phyloP scores from a whole-genome alignment of 1,284 basidiomycete genomes.

The Ustilago bromivora region DNA sequence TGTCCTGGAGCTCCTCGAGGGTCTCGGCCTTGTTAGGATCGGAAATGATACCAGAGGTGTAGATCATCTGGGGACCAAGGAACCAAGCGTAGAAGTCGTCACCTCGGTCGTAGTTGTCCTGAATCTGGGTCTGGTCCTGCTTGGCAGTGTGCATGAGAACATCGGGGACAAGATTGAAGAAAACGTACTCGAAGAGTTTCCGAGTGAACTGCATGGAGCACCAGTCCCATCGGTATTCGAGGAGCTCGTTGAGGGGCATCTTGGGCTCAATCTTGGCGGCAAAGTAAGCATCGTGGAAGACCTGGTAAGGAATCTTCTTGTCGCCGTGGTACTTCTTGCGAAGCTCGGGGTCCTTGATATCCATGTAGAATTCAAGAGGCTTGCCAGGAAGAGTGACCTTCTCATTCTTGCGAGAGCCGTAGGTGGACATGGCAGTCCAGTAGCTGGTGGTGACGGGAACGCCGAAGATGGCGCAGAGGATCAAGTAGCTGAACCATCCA shows the following conservation, averaged over 20 bases:
- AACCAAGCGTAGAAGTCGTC: conserved; percentile 76
- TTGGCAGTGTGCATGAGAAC: conserved; percentile 88
- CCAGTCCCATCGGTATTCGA: conserved; percentile 97
- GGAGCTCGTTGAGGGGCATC: conserved; percentile 89
- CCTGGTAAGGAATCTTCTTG: conserved; percentile 96
- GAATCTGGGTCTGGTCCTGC: conserved; percentile 95
- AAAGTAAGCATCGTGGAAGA: conserved; percentile 98
- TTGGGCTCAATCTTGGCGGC: conserved; percentile 96
- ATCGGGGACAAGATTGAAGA: conserved; percentile 88
- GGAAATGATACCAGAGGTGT: conserved; percentile 90
- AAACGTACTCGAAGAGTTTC: conserved; percentile 93
- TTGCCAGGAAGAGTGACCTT: conserved; percentile 84
- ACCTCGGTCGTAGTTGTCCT: conserved; percentile 93
- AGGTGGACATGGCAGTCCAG: conserved; percentile 88
- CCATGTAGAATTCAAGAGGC: conserved; percentile 85
- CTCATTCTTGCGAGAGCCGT: conserved; percentile 84
- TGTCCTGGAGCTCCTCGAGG: conserved; percentile 96
- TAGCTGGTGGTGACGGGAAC: conserved; percentile 85
- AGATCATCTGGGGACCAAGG: conserved; percentile 95
- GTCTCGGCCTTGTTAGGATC: conserved; percentile 83
- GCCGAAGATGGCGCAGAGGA: conserved; percentile 79
- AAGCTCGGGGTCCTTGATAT: conserved; percentile 85
- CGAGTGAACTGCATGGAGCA: conserved; percentile 84
- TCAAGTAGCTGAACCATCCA: conserved; percentile 64
- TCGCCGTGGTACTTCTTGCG: conserved; percentile 79